Evolutionary conservation across 495 filamentous ascomycete species (phyloP), one percentile per base, ranked within the genome.

Genomic region (Daldinia concentrica): DNA sequence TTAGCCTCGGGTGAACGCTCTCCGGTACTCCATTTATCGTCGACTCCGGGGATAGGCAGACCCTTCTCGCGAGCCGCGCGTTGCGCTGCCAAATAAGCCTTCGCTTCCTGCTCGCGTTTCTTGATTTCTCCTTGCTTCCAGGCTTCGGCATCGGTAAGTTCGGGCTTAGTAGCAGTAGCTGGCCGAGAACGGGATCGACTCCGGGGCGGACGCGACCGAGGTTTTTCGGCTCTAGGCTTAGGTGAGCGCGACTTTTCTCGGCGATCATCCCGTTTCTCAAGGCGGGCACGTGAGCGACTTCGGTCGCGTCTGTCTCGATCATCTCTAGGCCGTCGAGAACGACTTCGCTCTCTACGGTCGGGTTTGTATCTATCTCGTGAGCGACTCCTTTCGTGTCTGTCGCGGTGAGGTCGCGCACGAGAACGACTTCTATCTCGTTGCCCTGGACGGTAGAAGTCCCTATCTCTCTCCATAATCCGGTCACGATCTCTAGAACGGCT

Each of bases 101-200:
- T 87, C n/a, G 86, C 86, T 77, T 88, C 85, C 59, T 83, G 80
- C 63, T 87, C 86, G n/a, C 86, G 83, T 64, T 85, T 82, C 76
- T 82, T 86, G 54, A 85, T 82, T 71, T 86, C 84, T 41, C 79
- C 80, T 62, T 83, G 84, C 65, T 86, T 87, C 83, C 83, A 83
- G 2, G 79, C 81, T 74, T 83, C 83, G 30, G 75, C 72, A 36
- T 76, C 74, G 6, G 56, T 74, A 15, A 74, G 26, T 27, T 62
- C 59, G 29, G 58, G 60, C 29, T 73, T 75, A 52, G 64, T 76
- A 9, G 76, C 72, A 7, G 76, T 78, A 8, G 54, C 64, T 6
- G 73, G 74, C 11, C 79, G 77, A 19, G 81, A 82, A 9, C 77
- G 78, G 12, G 80, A 83, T 11, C 77, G 79, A 61, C 80, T 82